These are phyloP conservation scores for Lipomyces starkeyi DNA, from an alignment of 805 yeast genomes.

Conservation along the genomic window DNA sequence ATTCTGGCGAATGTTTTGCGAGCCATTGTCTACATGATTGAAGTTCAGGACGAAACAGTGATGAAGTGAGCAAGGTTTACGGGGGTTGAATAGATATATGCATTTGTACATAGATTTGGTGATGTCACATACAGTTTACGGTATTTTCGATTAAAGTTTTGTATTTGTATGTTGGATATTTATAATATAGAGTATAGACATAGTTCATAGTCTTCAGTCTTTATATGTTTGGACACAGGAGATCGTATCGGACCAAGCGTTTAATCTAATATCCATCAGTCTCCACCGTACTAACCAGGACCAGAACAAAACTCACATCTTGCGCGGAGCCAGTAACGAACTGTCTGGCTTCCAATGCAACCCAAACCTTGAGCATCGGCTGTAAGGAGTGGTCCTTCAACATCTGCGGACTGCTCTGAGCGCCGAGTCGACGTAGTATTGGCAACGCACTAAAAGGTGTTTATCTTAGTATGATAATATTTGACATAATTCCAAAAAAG, in stretches of 20 bases:
- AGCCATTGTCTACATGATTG: conserved; percentile 21
- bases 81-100: background rate
- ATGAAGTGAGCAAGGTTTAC: background rate
- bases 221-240: conserved; percentile 62
- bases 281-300: too few species aligned
- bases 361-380: conserved; percentile 89
- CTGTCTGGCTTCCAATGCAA: conserved; percentile 86
- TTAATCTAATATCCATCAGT: conserved; percentile 43
- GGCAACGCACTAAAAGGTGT: conserved; percentile 68
- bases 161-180: background rate
- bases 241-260: conserved; percentile 65
- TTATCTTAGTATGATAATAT: conserved; percentile 21
- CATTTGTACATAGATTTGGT: background rate
- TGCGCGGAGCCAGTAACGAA: conserved; percentile 81
- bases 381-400: conserved; percentile 49
- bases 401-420: conserved; percentile 55
- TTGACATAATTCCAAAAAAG: conserved; percentile 40
- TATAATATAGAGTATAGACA: background rate
- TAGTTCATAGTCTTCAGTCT: background rate
- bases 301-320: conserved; percentile 58
- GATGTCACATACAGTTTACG: background rate
- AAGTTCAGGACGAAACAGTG: conserved; percentile 9
- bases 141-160: background rate
- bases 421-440: conserved; percentile 79
- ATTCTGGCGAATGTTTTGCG: conserved; percentile 9